Evolutionary conservation across 2,329 filamentous ascomycete genomes (phyloP), one percentile per base, ranked within the genome.

Genomic region (Colletotrichum filicis): DNA sequence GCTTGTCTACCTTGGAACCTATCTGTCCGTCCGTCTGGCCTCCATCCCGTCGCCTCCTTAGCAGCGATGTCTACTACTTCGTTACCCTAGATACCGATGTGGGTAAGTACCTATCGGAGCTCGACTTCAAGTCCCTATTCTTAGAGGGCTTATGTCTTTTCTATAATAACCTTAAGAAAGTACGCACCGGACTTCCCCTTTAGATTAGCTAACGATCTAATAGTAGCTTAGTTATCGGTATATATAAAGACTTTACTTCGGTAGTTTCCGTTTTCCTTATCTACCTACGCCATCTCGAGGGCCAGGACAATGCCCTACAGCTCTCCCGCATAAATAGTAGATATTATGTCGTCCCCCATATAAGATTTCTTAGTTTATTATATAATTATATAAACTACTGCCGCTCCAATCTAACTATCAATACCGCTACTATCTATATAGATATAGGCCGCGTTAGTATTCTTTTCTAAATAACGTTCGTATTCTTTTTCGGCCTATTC

Each of bases 391-490:
- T 14, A 16, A 14, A 42, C 35, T 42, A 14, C 35, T 12, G 14
- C 35, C 12, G 35, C 35, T 42, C 35, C 14, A 2, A 42, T 16
- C 5, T 42, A 14, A 42, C 35, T 14, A 14, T 42, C 35, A 14
- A 42, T 42, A 35, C 76, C 65, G 26, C 66, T 73, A 24, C 69
- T 53, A 30, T 73, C 69, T 22, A 58, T 74, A 30, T 73, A 74
- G 8, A 69, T 62, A 3, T 63, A n/a, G 2, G 37, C 37, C 1
- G 35, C 58, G 8, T 30, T 14, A 22, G n/a, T 37, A 1, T 61
- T 16, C 2, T 5, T 5, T 19, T 61, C 16, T 2, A 46, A 16
- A 22, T 3, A 26, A 11, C 11, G 24, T 16, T 61, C 8, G 35
- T 61, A 12, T 9, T 61, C 35, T 46, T 61, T 61, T 4, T 5